Evolutionary conservation across 306 rosid species (phyloP).

Genomic region (Vicia faba): DNA sequence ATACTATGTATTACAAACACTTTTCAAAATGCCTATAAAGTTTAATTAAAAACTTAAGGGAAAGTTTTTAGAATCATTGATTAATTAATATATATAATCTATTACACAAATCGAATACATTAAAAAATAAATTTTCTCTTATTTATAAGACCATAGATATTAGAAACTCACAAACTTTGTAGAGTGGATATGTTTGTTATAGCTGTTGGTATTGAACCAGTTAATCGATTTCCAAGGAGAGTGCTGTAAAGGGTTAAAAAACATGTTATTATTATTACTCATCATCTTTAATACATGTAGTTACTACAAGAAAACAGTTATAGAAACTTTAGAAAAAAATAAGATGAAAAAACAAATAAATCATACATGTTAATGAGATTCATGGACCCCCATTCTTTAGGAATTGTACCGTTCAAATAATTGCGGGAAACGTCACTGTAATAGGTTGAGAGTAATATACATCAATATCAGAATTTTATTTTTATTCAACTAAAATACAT

Average conservation of each 20-base stretch:
- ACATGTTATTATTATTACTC: neutral
- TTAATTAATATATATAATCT: no score
- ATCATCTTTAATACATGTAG: neutral
- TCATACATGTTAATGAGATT: slow-evolving; percentile 16
- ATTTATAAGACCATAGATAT: no score
- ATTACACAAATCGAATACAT: no score
- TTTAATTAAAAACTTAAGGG: neutral
- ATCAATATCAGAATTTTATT: neutral
- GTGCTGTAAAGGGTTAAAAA: slow-evolving; percentile 39
- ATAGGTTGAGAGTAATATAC: neutral
- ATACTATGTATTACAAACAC: no score
- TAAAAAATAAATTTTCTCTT: no score
- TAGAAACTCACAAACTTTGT: slow-evolving; percentile 58
- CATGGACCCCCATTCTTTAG: slow-evolving; percentile 49
- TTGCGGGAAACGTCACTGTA: slow-evolving; percentile 52
- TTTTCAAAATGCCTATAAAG: neutral
- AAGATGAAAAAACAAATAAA: neutral
- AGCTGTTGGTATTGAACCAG: slow-evolving; percentile 55
- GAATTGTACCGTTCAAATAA: slow-evolving; percentile 55
- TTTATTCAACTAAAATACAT: neutral
- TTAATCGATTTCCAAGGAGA: slow-evolving; percentile 30
- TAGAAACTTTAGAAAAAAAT: neutral
- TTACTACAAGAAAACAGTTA: neutral
- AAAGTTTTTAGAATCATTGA: no score
- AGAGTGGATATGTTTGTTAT: slow-evolving; percentile 56